phyloP scores from a whole-genome alignment of 192 early-diverging fungal species.

The Mycoemilia scoparia region DNA sequence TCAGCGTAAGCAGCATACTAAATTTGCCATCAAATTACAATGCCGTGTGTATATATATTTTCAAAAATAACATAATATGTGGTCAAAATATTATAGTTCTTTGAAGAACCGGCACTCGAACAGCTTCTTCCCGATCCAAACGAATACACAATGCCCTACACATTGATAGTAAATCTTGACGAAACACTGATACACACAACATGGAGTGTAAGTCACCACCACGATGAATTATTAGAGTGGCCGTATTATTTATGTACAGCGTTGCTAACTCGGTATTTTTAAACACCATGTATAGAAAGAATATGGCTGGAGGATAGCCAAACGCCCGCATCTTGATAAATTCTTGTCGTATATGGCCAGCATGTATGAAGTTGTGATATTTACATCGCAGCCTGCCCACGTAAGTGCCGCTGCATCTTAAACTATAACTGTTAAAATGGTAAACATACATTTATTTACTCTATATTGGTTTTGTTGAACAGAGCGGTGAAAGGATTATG shows the following conservation, averaged over 20 bases:
- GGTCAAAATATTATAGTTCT: constrained; percentile 11
- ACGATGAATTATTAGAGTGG: neutral
- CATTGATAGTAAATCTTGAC: constrained; percentile 86
- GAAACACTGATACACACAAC: constrained; percentile 83
- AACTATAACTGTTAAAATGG: constrained; percentile 8
- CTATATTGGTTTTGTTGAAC: no score
- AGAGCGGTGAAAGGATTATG: constrained; percentile 65
- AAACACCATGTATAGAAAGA: no score
- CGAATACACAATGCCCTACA: constrained; percentile 73
- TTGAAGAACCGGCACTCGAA: constrained; percentile 56
- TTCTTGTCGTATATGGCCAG: constrained; percentile 79
- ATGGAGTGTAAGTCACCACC: constrained; percentile 62
- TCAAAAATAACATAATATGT: constrained; percentile 8
- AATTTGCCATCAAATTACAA: no score
- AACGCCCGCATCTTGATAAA: constrained; percentile 89
- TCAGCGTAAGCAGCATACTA: no score
- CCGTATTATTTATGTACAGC: neutral
- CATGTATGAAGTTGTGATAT: constrained; percentile 92
- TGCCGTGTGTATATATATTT: no score
- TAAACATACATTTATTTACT: neutral
- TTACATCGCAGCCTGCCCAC: constrained; percentile 71
- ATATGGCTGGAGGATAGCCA: constrained; percentile 90
- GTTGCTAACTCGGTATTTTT: constrained; percentile 3
- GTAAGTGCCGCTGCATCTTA: no score
- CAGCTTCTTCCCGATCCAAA: constrained; percentile 86